A percentile compares a stretch with the other conserved stretches of the same genome.
Evolutionary conservation across 495 filamentous ascomycete genomes (phyloP).

Genomic region (Neurospora hispaniola): DNA sequence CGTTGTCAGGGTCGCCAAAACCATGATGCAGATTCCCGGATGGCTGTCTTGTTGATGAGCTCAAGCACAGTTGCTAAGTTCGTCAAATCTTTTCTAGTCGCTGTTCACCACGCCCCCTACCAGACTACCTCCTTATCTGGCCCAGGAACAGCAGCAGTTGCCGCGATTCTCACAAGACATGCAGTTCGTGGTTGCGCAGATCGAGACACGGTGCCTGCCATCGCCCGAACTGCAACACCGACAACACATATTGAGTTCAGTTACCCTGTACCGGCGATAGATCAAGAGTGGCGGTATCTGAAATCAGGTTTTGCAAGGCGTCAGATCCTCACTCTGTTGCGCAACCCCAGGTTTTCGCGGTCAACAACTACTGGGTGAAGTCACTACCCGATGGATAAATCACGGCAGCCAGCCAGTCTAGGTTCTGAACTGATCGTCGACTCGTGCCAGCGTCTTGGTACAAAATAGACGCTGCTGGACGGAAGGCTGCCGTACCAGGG

Average conservation of each 20-base stretch:
- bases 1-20: background rate
- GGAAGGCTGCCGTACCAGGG: background rate
- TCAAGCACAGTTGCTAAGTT: background rate
- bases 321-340: conserved; percentile 8
- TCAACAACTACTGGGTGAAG: background rate
- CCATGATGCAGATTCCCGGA: background rate
- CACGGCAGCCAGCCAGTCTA: background rate
- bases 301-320: background rate
- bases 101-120: background rate
- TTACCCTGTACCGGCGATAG: background rate
- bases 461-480: background rate
- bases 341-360: background rate
- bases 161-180: conserved; percentile 4
- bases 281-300: background rate
- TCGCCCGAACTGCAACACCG: conserved; percentile 16
- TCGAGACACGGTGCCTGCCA: conserved; percentile 19
- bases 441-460: background rate
- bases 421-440: background rate
- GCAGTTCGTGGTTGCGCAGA: conserved; percentile 13
- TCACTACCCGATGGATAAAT: background rate
- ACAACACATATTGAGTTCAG: background rate
- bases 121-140: background rate
- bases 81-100: background rate
- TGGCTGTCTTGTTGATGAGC: background rate
- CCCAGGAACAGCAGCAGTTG: background rate